Conservation (phyloP, 2,329 filamentous ascomycete genomes). For the Paecilomyces sp. region DNA sequence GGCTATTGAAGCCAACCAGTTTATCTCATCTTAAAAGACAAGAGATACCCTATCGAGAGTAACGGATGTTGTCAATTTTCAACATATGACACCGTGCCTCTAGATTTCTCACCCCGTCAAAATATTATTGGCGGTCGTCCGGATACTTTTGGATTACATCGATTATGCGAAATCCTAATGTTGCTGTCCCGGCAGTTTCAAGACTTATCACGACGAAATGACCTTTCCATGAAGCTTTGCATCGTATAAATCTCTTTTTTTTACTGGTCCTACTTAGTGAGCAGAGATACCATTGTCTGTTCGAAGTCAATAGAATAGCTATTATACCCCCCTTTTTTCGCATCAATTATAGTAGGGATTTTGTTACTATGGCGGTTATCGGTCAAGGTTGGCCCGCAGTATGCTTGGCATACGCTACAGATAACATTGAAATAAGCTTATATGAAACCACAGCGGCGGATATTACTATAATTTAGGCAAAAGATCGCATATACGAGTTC, state of each 20-base stretch:
- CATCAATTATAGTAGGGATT: not conserved
- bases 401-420: not conserved
- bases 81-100: too few species aligned
- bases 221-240: not conserved
- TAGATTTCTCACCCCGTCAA: too few species aligned
- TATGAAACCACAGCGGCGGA: not conserved
- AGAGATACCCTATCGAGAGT: too few species aligned
- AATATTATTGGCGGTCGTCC: too few species aligned
- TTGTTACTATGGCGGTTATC: not conserved
- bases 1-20: too few species aligned
- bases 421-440: not conserved
- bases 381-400: not conserved
- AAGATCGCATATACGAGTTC: not conserved
- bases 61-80: too few species aligned
- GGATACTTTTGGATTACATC: not conserved
- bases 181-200: not conserved
- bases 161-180: not conserved
- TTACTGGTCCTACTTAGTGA: not conserved
- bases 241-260: not conserved
- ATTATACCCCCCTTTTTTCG: too few species aligned
- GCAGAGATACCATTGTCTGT: not conserved
- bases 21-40: too few species aligned
- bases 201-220: not conserved
- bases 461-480: not conserved
- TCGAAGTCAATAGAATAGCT: not conserved